A percentile compares a stretch with the other conserved stretches of the same genome.
phyloP scores from a whole-genome alignment of 2,329 filamentous ascomycete genomes.

The Phialemoniopsis sp. region DNA sequence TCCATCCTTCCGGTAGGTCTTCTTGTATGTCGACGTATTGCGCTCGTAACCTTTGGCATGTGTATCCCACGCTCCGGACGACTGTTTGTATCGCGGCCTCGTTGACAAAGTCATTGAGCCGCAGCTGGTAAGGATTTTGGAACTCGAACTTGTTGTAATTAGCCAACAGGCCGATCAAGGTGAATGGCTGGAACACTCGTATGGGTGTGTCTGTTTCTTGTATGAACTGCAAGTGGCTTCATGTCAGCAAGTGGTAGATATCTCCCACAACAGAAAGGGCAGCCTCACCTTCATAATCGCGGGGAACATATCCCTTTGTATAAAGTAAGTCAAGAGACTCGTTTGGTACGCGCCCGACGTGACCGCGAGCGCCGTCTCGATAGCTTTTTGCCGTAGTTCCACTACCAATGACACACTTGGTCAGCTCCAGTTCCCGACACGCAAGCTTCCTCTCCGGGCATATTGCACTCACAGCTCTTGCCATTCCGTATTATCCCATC shows the following conservation, averaged over 20 bases:
- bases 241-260: background rate
- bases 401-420: constrained; percentile 39
- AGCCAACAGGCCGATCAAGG: constrained; percentile 78
- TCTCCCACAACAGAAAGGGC: background rate
- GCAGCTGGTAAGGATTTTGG: constrained; percentile 90
- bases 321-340: constrained; percentile 89
- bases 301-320: constrained; percentile 90
- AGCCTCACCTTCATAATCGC: constrained; percentile 80
- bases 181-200: constrained; percentile 69
- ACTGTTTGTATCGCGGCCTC: constrained; percentile 82
- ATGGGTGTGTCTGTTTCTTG: constrained; percentile 68
- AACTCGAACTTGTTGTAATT: constrained; percentile 99
- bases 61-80: constrained; percentile 68
- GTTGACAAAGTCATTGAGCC: constrained; percentile 93
- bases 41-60: constrained; percentile 63
- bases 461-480: constrained; percentile 58
- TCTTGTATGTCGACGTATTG: constrained; percentile 85
- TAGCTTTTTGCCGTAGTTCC: constrained; percentile 71
- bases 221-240: constrained; percentile 54
- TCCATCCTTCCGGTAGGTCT: constrained; percentile 88
- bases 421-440: constrained; percentile 19
- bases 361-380: constrained; percentile 77
- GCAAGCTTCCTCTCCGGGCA: too few species aligned
- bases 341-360: constrained; percentile 95
- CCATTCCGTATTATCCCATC: constrained; percentile 81